Base-by-base conservation (phyloP, 805 yeast species). In the Ogataea siamensis region DNA sequence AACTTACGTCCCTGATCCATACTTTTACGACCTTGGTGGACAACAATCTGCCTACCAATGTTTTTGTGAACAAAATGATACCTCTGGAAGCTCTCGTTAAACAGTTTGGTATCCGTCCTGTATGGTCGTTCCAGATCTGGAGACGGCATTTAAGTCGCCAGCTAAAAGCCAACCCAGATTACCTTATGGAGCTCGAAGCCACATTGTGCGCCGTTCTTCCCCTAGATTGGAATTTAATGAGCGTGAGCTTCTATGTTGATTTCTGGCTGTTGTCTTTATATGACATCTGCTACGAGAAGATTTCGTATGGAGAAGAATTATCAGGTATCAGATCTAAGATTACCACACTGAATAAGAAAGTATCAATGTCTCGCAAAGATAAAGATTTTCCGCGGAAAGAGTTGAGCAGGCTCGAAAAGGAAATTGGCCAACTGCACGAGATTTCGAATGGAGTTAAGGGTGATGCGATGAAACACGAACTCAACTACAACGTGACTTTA, bases 101-200 rank as follows among this genome's bases (percentile, higher is more conserved):
- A 3, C 57, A 67, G 2, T 78, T 68, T 45, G 62, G 67, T 2
- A 64, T 83, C 7, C 67, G 76, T 3, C 58, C 74, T 0, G 69
- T 71, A 13, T 82, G 91, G 87, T 80, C 80, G 0, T 87, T 86
- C 62, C 86, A 81, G 45, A 53, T 87, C 2, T 87, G 95, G 95
- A 71, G 96, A 55, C 55, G 34, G 46, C 63, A 54, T 43, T 69
- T 58, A 57, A 60, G 47, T 49, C 19, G 60, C 30, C 34, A 46
- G 14, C 42, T 47, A 8, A 22, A 29, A 7, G 47, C 51, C 3
- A 48, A 34, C 8, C 28, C 37, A 12, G 37, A 39, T 6, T 37
- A 32, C 11, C 23, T 48, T 13, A 39, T 37, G 5, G 33, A 38
- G 4, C 25, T 59, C 2, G 41, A 46, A 11, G 42, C 36, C 1